Conservation (phyloP, 2,329 filamentous ascomycete species). For the Fusarium compactum region DNA sequence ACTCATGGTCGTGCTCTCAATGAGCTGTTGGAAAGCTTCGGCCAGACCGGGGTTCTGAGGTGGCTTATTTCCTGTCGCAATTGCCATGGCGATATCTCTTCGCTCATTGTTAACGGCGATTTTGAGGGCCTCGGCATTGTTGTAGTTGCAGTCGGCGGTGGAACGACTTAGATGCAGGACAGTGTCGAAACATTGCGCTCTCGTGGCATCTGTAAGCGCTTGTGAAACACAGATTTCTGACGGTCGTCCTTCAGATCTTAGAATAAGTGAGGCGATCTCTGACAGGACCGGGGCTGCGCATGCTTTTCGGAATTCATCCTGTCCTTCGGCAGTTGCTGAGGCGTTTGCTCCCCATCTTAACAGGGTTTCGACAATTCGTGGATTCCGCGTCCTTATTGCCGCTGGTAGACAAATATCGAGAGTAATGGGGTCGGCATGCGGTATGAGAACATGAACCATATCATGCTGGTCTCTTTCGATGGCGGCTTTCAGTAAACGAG, state of each 20-base stretch:
- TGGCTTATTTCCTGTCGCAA: conserved; percentile 65
- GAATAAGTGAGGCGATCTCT: conserved; percentile 61
- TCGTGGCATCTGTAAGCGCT: conserved; percentile 64
- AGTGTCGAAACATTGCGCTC: conserved; percentile 62
- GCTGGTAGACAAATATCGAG: conserved; percentile 63
- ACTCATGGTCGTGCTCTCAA: conserved; percentile 59
- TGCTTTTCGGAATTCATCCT: conserved; percentile 65
- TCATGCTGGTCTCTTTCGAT: conserved; percentile 63
- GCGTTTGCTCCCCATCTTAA: conserved; percentile 64
- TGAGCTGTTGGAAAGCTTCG: conserved; percentile 63
- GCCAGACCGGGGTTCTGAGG: conserved; percentile 62
- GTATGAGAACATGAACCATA: conserved; percentile 66
- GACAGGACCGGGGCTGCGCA: conserved; percentile 61
- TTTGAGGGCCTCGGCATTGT: conserved; percentile 65
- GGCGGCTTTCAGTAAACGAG: conserved; percentile 63
- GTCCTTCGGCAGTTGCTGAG: conserved; percentile 61
- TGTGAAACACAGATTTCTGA: conserved; percentile 59
- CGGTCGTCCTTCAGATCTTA: conserved; percentile 63
- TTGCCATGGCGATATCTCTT: conserved; percentile 66
- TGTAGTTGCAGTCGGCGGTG: conserved; percentile 65
- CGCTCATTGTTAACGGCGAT: conserved; percentile 62
- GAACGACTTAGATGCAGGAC: conserved; percentile 65
- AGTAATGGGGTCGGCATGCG: conserved; percentile 63
- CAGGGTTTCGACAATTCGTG: conserved; percentile 60
- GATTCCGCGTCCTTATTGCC: conserved; percentile 60